phyloP scores from a whole-genome alignment of 1,284 basidiomycete species.

The Sporisorium exsertum region DNA sequence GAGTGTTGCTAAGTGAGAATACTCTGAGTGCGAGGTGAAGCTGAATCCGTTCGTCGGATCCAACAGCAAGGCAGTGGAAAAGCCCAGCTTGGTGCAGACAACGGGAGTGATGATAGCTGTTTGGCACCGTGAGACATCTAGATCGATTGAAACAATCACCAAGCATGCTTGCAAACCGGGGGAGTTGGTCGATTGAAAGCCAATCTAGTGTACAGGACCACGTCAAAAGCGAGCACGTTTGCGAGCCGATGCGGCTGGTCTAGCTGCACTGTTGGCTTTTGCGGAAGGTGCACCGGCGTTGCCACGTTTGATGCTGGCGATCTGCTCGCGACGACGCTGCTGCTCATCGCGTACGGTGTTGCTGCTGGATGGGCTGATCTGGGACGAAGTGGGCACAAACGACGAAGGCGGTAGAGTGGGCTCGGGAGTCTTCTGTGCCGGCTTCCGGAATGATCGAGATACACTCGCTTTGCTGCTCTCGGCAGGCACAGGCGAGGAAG shows the following conservation, averaged over 20 bases:
- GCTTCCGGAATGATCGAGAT: not conserved
- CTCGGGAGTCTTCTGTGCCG: not conserved
- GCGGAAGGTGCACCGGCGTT: not conserved
- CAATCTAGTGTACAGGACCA: not conserved
- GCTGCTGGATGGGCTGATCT: constrained; percentile 4
- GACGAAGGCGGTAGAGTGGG: constrained; percentile 9
- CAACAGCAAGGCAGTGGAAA: no score
- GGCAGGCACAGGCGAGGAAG: not conserved
- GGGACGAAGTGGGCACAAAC: constrained; percentile 1
- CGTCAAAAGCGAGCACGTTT: constrained; percentile 35
- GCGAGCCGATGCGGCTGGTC: not conserved
- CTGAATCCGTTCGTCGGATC: no score
- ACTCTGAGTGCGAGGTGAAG: no score
- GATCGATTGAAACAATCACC: no score
- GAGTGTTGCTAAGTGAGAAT: no score
- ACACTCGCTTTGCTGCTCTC: not conserved
- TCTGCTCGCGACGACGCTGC: constrained; percentile 27
- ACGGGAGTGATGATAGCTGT: not conserved
- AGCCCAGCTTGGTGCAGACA: no score
- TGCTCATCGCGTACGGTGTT: constrained; percentile 21
- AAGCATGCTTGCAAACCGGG: no score
- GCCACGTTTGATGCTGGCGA: constrained; percentile 31
- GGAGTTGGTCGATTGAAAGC: no score
- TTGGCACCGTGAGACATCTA: not conserved
- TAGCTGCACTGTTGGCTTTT: not conserved